A percentile compares a stretch with the other conserved stretches of the same genome.
phyloP scores from a whole-genome alignment of 1,284 basidiomycete genomes.

The Leccinum holopus region DNA sequence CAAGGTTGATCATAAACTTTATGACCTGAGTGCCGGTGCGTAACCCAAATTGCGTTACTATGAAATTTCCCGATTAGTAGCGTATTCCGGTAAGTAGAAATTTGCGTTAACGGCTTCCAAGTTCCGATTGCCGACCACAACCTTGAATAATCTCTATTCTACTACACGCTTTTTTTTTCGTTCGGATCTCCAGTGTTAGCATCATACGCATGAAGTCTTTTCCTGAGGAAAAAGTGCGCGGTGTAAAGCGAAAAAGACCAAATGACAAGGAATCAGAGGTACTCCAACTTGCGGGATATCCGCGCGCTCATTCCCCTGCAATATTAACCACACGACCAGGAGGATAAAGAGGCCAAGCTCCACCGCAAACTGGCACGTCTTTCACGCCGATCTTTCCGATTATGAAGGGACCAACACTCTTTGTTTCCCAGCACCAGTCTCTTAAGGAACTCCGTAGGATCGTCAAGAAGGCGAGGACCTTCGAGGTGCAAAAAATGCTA shows the following conservation, averaged over 20 bases:
- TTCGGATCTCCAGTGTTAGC: no score
- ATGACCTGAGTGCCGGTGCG: no score
- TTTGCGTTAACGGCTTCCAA: no score
- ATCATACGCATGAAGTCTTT: slow-evolving; percentile 1
- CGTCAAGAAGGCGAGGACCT: slow-evolving; percentile 78
- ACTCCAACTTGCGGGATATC: not conserved
- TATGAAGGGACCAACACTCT: slow-evolving; percentile 13
- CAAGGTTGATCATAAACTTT: no score
- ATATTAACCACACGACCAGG: slow-evolving; percentile 17
- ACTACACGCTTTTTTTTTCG: no score
- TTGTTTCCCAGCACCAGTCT: slow-evolving; percentile 58
- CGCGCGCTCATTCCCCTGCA: not conserved
- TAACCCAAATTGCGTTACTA: no score
- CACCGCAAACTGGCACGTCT: slow-evolving; percentile 43
- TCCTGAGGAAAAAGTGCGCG: slow-evolving; percentile 1
- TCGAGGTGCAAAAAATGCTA: slow-evolving; percentile 81
- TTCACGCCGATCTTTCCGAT: slow-evolving; percentile 21
- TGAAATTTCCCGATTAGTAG: no score
- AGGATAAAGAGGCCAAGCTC: slow-evolving; percentile 17
- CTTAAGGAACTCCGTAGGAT: slow-evolving; percentile 66
- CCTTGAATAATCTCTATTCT: no score
- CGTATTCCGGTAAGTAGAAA: no score
- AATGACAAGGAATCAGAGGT: slow-evolving; percentile 20
- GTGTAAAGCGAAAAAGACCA: slow-evolving; percentile 25
- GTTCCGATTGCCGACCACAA: no score